phyloP scores from a whole-genome alignment of 176 grass and related monocot genomes.

The Triticum dicoccoides region DNA sequence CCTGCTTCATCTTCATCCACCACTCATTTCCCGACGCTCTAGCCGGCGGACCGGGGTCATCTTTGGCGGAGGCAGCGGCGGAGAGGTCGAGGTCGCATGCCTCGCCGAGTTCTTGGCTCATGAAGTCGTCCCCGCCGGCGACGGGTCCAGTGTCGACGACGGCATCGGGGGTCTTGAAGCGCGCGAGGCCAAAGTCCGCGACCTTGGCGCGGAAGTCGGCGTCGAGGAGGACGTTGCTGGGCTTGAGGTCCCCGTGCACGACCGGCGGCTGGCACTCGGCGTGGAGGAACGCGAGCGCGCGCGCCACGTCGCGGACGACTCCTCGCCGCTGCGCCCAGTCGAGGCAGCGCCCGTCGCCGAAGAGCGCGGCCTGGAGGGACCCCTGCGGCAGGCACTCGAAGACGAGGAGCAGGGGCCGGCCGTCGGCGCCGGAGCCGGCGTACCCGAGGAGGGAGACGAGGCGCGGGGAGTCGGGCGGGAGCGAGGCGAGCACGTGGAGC shows the following conservation, averaged over 20 bases:
- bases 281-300: conserved; percentile 74
- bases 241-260: conserved; percentile 91
- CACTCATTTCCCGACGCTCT: conserved; percentile 59
- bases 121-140: conserved; percentile 41
- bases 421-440: conserved; percentile 7
- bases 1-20: conserved; percentile 78
- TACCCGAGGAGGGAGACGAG: conserved; percentile 58
- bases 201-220: conserved; percentile 66
- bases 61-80: background rate
- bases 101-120: conserved; percentile 85
- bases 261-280: conserved; percentile 63
- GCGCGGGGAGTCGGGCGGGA: conserved; percentile 31
- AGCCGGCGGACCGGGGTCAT: conserved; percentile 8
- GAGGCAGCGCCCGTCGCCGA: conserved; percentile 28
- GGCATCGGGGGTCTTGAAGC: conserved; percentile 53
- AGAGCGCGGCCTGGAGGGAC: conserved; percentile 63
- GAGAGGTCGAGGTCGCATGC: conserved; percentile 32
- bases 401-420: conserved; percentile 44
- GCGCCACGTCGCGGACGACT: conserved; percentile 59
- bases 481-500: conserved; percentile 29
- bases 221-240: conserved; percentile 82
- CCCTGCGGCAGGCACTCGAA: conserved; percentile 73
- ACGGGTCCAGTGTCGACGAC: background rate
- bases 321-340: conserved; percentile 51
- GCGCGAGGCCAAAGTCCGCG: conserved; percentile 81